Evolutionary conservation across 1,284 basidiomycete genomes (phyloP).

Genomic region (Phlebopus sp.): DNA sequence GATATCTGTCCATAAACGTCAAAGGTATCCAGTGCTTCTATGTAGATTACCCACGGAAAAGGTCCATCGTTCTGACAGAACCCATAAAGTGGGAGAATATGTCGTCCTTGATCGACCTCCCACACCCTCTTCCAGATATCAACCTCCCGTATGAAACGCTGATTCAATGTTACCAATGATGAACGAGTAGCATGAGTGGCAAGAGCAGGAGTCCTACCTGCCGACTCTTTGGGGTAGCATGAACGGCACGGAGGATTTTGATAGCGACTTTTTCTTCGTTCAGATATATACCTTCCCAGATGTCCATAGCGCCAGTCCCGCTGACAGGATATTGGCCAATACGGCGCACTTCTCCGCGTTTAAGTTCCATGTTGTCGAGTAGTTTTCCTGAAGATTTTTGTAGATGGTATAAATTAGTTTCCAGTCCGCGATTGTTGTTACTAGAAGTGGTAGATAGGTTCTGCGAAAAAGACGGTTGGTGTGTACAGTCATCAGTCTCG

Average conservation of each 20-base stretch:
- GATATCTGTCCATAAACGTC: conserved; percentile 35
- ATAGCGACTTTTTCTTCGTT: conserved; percentile 52
- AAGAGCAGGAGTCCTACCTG: conserved; percentile 37
- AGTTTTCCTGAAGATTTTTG: conserved; percentile 43
- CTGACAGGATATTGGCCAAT: conserved; percentile 46
- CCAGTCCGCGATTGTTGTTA: conserved; percentile 40
- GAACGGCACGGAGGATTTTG: conserved; percentile 51
- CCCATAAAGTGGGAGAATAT: conserved; percentile 56
- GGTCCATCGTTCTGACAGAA: conserved; percentile 51
- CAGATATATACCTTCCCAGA: conserved; percentile 53
- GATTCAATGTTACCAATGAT: conserved; percentile 4
- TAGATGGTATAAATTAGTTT: conserved; percentile 46
- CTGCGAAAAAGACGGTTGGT: conserved; percentile 10
- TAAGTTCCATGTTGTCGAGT: conserved; percentile 47
- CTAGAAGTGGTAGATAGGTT: conserved; percentile 32
- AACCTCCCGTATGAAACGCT: conserved; percentile 53
- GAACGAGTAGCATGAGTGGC: neutral
- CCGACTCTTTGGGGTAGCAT: conserved; percentile 42
- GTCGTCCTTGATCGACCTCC: conserved; percentile 46
- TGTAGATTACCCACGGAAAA: conserved; percentile 40
- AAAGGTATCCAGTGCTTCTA: conserved; percentile 1
- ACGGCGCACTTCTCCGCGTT: conserved; percentile 49
- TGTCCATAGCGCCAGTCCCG: conserved; percentile 49
- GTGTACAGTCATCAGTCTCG: neutral
- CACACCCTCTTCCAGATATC: conserved; percentile 56